phyloP scores from a whole-genome alignment of 192 early-diverging fungal species.

The Chytriomyces sp. region DNA sequence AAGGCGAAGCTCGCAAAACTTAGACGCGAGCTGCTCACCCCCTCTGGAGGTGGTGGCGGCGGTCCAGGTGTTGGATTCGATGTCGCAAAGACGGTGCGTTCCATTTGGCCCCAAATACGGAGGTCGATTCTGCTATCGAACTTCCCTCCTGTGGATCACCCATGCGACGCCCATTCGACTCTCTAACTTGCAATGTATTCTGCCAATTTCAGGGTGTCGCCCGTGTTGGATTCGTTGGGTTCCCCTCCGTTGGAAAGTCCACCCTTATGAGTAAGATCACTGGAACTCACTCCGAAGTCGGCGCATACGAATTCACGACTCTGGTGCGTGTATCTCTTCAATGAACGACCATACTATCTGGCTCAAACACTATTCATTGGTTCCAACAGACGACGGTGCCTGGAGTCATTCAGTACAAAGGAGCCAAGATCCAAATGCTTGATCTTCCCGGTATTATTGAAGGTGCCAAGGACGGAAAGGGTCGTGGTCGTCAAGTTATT shows the following conservation, averaged over 20 bases:
- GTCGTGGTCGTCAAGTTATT: conserved; percentile 97
- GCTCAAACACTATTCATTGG: too few species aligned
- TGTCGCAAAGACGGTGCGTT: conserved; percentile 82
- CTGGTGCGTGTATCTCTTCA: conserved; percentile 60
- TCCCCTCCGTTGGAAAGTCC: conserved; percentile 96
- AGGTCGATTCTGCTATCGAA: too few species aligned
- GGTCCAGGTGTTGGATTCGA: conserved; percentile 94
- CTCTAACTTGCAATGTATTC: not conserved
- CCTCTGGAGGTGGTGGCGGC: conserved; percentile 82
- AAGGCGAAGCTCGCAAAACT: conserved; percentile 99
- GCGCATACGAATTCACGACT: conserved; percentile 98
- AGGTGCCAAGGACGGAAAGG: conserved; percentile 99
- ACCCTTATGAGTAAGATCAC: conserved; percentile 98
- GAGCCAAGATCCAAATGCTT: conserved; percentile 97
- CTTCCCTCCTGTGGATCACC: too few species aligned
- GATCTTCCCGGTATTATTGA: conserved; percentile 98
- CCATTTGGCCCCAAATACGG: conserved; percentile 42
- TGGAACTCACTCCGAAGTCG: conserved; percentile 94
- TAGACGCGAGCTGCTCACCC: conserved; percentile 89
- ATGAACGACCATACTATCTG: too few species aligned
- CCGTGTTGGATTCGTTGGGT: conserved; percentile 95
- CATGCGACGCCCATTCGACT: not conserved
- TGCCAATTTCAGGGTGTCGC: conserved; percentile 82
- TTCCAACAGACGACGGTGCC: conserved; percentile 75
- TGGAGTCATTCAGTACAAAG: conserved; percentile 94